Percentiles rank a stretch among this genome's conserved stretches.
These are phyloP conservation scores for Simplicillium aogashimaense DNA, from an alignment of 2,329 filamentous ascomycete genomes.

Conservation along the genomic window DNA sequence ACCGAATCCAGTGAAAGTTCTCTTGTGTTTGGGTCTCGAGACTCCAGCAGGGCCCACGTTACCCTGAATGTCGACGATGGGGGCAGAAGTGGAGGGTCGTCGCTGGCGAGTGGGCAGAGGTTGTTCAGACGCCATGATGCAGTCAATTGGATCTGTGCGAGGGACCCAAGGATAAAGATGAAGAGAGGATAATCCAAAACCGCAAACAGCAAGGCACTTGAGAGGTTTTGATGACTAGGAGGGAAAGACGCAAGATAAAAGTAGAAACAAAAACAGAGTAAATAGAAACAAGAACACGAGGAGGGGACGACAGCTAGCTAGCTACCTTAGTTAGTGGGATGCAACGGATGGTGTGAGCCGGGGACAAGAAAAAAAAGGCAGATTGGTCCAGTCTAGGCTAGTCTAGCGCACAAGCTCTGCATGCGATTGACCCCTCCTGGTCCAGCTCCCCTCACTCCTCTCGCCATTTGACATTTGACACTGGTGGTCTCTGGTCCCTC, in stretches of 20 bases:
- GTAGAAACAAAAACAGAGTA: not conserved
- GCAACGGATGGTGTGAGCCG: no score
- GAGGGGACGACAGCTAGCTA: no score
- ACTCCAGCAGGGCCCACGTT: constrained; percentile 79
- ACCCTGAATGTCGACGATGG: constrained; percentile 77
- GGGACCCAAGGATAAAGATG: not conserved
- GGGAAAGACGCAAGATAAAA: not conserved
- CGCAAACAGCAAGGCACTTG: no score
- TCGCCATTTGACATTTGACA: no score
- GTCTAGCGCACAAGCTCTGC: no score
- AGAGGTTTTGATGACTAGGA: not conserved
- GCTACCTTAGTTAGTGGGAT: no score
- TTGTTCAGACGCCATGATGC: constrained; percentile 23
- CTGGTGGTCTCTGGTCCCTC: no score
- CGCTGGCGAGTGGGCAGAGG: constrained; percentile 56
- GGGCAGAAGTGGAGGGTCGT: constrained; percentile 70
- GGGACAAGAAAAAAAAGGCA: no score
- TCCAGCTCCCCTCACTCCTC: no score
- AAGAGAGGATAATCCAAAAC: not conserved
- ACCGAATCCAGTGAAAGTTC: constrained; percentile 92
- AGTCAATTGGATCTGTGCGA: no score
- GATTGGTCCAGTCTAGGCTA: no score
- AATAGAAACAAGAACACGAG: not conserved
- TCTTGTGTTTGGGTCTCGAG: constrained; percentile 86
- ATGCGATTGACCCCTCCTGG: no score